Evolutionary conservation across 441 rosid species (phyloP).

Genomic region (Melastoma candidum): DNA sequence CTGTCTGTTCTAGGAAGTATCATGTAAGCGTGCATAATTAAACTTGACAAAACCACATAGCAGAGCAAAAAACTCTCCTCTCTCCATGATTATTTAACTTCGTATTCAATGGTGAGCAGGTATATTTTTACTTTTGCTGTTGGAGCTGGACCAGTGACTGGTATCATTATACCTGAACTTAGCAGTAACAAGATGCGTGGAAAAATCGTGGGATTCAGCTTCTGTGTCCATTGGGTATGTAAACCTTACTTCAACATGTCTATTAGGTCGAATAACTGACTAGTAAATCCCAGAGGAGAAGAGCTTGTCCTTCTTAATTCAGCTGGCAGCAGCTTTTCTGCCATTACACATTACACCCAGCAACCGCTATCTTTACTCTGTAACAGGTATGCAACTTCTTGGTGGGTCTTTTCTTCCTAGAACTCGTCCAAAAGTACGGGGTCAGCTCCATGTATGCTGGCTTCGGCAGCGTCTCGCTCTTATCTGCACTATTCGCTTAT

Average conservation of each 20-base stretch:
- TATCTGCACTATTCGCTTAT: slow-evolving; percentile 49
- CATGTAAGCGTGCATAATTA: slow-evolving; percentile 30
- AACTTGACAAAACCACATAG: too few relatives aligned
- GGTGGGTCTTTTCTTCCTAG: slow-evolving; percentile 70
- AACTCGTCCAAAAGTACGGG: slow-evolving; percentile 46
- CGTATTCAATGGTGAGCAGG: slow-evolving; percentile 19
- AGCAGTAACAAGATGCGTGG: slow-evolving; percentile 62
- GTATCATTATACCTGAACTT: slow-evolving; percentile 64
- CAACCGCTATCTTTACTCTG: slow-evolving; percentile 8
- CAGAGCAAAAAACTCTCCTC: too few relatives aligned
- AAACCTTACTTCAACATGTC: neutral
- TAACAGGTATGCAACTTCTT: slow-evolving; percentile 61
- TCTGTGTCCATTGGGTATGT: slow-evolving; percentile 72
- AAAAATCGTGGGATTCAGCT: slow-evolving; percentile 66
- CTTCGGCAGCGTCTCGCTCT: slow-evolving; percentile 48
- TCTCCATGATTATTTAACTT: too few relatives aligned
- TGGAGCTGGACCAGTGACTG: slow-evolving; percentile 82
- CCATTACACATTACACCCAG: neutral
- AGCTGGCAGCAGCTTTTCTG: neutral
- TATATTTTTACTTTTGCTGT: slow-evolving; percentile 60
- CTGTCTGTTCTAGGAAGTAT: slow-evolving; percentile 60
- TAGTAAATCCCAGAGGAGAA: neutral
- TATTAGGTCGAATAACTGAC: neutral
- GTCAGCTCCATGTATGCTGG: slow-evolving; percentile 49
- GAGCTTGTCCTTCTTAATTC: neutral